Conservation (phyloP, 495 filamentous ascomycete species). For the Daldinia decipiens region DNA sequence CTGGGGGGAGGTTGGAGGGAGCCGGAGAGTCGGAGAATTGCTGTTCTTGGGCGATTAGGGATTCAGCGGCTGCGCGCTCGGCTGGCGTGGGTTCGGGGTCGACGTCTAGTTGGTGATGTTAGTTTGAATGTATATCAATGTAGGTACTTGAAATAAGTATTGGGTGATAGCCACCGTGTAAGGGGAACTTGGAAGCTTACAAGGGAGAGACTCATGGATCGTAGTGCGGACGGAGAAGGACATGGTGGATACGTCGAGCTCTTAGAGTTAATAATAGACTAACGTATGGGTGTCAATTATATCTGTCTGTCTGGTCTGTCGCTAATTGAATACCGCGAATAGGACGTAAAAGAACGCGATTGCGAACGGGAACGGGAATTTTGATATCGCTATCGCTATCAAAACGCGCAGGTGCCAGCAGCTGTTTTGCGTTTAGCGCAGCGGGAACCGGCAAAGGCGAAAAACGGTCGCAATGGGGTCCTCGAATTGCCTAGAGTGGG, state of each 20-base stretch:
- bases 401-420: conserved; percentile 3
- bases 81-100: conserved; percentile 70
- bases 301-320: no score
- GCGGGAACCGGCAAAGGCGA: conserved; percentile 6
- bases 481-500: conserved; percentile 13
- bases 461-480: background rate
- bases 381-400: conserved; percentile 34
- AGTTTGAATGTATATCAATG: conserved; percentile 10
- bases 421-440: background rate
- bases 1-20: conserved; percentile 45
- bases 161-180: background rate
- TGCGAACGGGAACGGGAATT: conserved; percentile 21
- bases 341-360: background rate
- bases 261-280: background rate
- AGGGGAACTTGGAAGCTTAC: conserved; percentile 57
- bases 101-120: conserved; percentile 66
- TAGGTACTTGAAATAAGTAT: background rate
- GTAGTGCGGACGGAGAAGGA: conserved; percentile 71
- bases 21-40: conserved; percentile 57
- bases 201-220: conserved; percentile 85
- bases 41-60: conserved; percentile 72
- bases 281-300: background rate
- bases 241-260: conserved; percentile 57
- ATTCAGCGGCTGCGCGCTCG: conserved; percentile 66
- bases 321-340: conserved; percentile 6